Base-by-base conservation (phyloP, 495 filamentous ascomycete genomes). In the Neurospora tetraspora region DNA sequence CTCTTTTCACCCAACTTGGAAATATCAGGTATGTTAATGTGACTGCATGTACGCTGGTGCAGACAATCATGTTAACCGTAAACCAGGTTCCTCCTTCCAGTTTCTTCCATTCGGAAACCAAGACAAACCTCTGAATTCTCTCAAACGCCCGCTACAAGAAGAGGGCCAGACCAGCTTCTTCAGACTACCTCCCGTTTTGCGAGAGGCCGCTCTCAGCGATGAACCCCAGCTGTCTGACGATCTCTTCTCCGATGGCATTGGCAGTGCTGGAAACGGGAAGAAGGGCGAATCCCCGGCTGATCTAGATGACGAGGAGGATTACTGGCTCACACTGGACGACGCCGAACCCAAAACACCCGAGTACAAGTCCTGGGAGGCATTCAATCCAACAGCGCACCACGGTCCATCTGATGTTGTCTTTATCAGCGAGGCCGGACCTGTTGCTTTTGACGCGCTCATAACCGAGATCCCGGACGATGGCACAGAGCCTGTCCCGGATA, bases 351-450 rank as follows among this genome's bases (percentile, higher is more conserved):
- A 75, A 59, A 72, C 79, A 36, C 78, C 82, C 37, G 83, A 85
- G 68, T 87, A 86, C 73, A 89, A 83, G 74, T 92, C 88, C 31
- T 97, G 94, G 94, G 92, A 96, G 71, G 85, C 76, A 3, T 94
- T 92, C 77, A 81, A 86, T 11, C 86, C 47, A 76, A 70, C 74
- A 71, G 75, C 75, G 18, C 86, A 89, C 2, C 34, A 68, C 0
- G 71, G 27, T 0, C 70, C 27, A 2, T 14, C 16, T 3, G 36
- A 73, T 0, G 76, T 78, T 36, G 87, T 87, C 47, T 94, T 95
- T 72, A 85, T 97, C 39, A 93, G 89, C 4, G 95, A 98, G 79
- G 89, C 91, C 14, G 92, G 93, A 0, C 84, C 92, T 3, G 80
- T 80, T 27, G 88, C 88, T 3, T 94, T 95, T 71, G 93, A 97